Percentiles rank a stretch among this genome's conserved stretches.
phyloP scores from a whole-genome alignment of 2,329 filamentous ascomycete species.

The Paraphoma chrysanthemicola region DNA sequence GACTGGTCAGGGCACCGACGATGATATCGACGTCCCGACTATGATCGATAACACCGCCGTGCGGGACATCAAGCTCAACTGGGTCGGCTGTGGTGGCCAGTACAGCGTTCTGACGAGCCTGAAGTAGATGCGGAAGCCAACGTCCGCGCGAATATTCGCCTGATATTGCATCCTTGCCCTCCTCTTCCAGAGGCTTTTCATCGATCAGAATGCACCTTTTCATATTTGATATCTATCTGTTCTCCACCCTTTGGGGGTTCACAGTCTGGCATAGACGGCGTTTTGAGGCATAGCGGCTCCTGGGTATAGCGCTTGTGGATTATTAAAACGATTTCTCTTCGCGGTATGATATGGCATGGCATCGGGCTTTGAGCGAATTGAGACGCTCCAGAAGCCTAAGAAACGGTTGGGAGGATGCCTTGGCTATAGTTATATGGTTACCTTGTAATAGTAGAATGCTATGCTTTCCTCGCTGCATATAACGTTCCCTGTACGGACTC shows the following conservation, averaged over 20 bases:
- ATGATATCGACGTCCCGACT: conserved; percentile 80
- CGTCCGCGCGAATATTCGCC: no score
- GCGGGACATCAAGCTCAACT: conserved; percentile 74
- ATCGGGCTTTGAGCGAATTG: conserved; percentile 3
- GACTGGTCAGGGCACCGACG: conserved; percentile 77
- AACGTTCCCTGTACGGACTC: background rate
- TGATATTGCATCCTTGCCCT: background rate
- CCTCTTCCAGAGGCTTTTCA: background rate
- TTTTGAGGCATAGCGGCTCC: conserved; percentile 18
- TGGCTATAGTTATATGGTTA: conserved; percentile 4
- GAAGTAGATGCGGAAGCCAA: conserved; percentile 18
- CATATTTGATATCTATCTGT: conserved; percentile 12
- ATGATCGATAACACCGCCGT: conserved; percentile 85
- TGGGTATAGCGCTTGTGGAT: conserved; percentile 3
- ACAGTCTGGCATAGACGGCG: conserved; percentile 30
- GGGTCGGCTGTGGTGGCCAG: conserved; percentile 87
- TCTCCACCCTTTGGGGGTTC: conserved; percentile 1
- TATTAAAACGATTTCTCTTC: conserved; percentile 5
- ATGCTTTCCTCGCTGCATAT: background rate
- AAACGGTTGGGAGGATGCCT: conserved; percentile 10
- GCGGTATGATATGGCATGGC: conserved; percentile 6
- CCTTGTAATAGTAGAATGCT: conserved; percentile 28
- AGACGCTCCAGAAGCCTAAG: conserved; percentile 7
- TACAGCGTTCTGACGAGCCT: conserved; percentile 68
- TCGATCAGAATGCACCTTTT: conserved; percentile 12